phyloP scores from a whole-genome alignment of 768 basidiomycete genomes.

The Epithele typhae region DNA sequence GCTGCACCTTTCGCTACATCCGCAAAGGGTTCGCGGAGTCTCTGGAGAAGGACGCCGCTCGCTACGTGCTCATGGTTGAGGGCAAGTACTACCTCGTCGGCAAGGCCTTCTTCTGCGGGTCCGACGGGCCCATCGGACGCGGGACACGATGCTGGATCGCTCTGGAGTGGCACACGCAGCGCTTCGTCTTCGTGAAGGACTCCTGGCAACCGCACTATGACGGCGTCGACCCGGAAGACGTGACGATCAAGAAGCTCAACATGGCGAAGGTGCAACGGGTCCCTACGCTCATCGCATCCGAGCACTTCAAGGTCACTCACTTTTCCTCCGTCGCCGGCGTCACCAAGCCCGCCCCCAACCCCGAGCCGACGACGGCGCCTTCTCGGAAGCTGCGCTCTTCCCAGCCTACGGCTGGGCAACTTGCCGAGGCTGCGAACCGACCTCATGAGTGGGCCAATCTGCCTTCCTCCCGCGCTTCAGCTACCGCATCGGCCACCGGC shows the following conservation, averaged over 20 bases:
- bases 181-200: slow-evolving; percentile 13
- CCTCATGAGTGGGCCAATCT: too few species aligned
- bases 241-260: not conserved
- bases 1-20: not conserved
- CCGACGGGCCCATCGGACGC: not conserved
- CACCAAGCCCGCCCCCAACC: too few species aligned
- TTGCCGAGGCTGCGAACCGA: too few species aligned
- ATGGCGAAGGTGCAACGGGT: not conserved
- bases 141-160: slow-evolving; percentile 11
- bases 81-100: not conserved
- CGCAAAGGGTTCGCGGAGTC: not conserved
- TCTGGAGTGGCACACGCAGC: slow-evolving; percentile 3
- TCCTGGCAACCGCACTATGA: slow-evolving; percentile 5
- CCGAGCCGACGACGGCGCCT: too few species aligned
- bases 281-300: not conserved
- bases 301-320: too few species aligned
- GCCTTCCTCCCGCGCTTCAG: too few species aligned
- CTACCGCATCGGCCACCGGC: too few species aligned
- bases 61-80: not conserved
- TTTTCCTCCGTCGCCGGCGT: too few species aligned
- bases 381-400: too few species aligned
- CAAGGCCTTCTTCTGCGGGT: not conserved
- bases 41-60: not conserved
- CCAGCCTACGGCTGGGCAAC: too few species aligned
- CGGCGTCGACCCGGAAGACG: not conserved